Evolutionary conservation across 768 basidiomycete genomes (phyloP).

Genomic region (Termitomyces sp.): DNA sequence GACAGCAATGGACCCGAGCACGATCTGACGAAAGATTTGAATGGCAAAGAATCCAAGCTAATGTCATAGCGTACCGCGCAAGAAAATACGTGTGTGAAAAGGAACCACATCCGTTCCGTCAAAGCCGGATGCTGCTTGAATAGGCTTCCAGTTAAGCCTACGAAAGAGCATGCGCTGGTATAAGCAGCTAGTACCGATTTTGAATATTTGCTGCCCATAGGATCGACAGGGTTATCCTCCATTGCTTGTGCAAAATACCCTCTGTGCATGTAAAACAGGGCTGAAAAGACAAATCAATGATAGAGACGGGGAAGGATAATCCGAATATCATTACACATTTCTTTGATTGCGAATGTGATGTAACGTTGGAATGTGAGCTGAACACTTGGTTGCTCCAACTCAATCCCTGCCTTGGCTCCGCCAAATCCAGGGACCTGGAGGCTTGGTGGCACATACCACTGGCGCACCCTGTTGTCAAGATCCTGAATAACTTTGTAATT

Average conservation of each 20-base stretch:
- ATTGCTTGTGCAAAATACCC: conserved; percentile 70
- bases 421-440: conserved; percentile 62
- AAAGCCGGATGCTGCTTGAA: conserved; percentile 62
- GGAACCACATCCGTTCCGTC: conserved; percentile 68
- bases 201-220: conserved; percentile 65
- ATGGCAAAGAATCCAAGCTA: neutral
- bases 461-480: conserved; percentile 60
- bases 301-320: neutral
- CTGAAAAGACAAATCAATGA: conserved; percentile 23
- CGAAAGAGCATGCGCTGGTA: conserved; percentile 62
- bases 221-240: conserved; percentile 56
- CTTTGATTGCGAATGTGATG: conserved; percentile 59
- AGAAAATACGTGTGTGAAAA: conserved; percentile 69
- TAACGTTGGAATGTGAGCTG: conserved; percentile 66
- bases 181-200: conserved; percentile 67
- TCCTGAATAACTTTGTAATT: conserved; percentile 58
- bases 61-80: conserved; percentile 44
- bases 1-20: conserved; percentile 62
- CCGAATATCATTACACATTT: conserved; percentile 50
- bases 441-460: conserved; percentile 59
- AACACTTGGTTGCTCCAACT: conserved; percentile 41
- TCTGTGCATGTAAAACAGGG: conserved; percentile 69
- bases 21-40: conserved; percentile 39
- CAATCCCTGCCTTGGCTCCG: conserved; percentile 35
- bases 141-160: conserved; percentile 58